Evolutionary conservation across 2,329 filamentous ascomycete species (phyloP).

Genomic region (Fusarium sp.): DNA sequence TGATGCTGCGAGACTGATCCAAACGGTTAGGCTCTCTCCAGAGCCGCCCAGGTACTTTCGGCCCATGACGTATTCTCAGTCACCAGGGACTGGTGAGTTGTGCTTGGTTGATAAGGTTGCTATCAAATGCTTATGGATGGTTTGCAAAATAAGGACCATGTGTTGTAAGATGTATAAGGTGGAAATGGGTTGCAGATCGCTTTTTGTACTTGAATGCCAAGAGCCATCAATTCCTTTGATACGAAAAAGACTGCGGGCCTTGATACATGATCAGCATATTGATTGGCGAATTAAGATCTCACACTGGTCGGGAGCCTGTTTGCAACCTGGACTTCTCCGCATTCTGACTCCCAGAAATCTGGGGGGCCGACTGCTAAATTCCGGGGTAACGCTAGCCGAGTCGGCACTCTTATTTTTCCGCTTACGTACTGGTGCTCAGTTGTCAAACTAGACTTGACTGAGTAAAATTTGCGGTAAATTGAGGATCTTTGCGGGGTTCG

Average conservation of each 20-base stretch:
- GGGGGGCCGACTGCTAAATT: neutral
- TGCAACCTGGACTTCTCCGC: neutral
- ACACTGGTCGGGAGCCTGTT: neutral
- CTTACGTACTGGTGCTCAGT: neutral
- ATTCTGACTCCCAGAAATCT: neutral
- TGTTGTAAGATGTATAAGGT: neutral
- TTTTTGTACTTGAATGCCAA: neutral
- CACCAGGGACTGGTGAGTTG: neutral
- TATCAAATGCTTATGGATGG: neutral
- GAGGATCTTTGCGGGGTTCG: neutral
- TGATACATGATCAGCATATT: neutral
- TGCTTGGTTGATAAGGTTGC: neutral
- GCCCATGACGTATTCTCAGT: neutral
- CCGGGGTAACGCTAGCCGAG: neutral
- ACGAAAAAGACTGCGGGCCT: neutral
- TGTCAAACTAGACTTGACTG: neutral
- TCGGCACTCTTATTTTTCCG: neutral
- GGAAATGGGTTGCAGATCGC: neutral
- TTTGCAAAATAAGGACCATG: neutral
- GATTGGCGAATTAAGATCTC: neutral
- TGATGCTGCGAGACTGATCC: neutral
- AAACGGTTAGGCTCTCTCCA: neutral
- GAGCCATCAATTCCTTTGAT: neutral
- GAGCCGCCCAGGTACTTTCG: neutral
- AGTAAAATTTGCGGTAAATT: neutral